A percentile compares a stretch with the other conserved stretches of the same genome.
Conservation (phyloP, 2,329 filamentous ascomycete genomes). For the Bipolaris cookei region DNA sequence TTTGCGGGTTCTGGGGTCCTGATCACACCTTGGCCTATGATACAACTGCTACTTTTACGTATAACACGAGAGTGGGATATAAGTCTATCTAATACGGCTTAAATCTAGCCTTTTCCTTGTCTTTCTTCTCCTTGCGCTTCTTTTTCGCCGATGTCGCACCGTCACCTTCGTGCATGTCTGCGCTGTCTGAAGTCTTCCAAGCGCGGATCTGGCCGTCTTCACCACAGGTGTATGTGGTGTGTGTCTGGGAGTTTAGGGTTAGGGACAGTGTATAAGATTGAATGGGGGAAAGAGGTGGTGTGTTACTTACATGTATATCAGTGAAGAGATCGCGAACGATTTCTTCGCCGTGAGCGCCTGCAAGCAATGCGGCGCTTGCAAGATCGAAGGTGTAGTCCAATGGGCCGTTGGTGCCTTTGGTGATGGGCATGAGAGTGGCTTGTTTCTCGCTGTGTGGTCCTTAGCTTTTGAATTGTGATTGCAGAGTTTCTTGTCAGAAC, state of each 20-base stretch:
- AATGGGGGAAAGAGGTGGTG: not conserved
- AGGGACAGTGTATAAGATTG: not conserved
- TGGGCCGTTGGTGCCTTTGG: conserved; percentile 27
- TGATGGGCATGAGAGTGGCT: conserved; percentile 42
- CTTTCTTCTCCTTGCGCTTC: conserved; percentile 35
- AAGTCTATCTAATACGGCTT: conserved; percentile 44
- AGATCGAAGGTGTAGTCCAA: conserved; percentile 42
- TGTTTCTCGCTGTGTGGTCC: conserved; percentile 27
- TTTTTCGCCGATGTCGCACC: conserved; percentile 26
- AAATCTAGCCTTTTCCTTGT: conserved; percentile 46
- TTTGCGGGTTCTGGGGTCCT: too few species aligned
- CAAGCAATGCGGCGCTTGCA: conserved; percentile 36
- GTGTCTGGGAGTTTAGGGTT: conserved; percentile 24
- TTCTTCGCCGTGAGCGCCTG: conserved; percentile 57
- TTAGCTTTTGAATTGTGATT: not conserved
- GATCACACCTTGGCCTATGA: too few species aligned
- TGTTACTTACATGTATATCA: conserved; percentile 41
- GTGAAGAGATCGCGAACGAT: conserved; percentile 56
- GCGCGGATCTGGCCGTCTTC: conserved; percentile 56
- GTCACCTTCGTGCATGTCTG: conserved; percentile 38
- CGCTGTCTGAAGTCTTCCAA: conserved; percentile 46
- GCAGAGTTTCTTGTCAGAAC: not conserved
- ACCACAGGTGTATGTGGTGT: conserved; percentile 55
- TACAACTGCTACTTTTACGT: too few species aligned
- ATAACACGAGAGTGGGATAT: too few species aligned